Conservation (phyloP, 305 asterid genomes). For the Fraxinus xanthoxyloides region DNA sequence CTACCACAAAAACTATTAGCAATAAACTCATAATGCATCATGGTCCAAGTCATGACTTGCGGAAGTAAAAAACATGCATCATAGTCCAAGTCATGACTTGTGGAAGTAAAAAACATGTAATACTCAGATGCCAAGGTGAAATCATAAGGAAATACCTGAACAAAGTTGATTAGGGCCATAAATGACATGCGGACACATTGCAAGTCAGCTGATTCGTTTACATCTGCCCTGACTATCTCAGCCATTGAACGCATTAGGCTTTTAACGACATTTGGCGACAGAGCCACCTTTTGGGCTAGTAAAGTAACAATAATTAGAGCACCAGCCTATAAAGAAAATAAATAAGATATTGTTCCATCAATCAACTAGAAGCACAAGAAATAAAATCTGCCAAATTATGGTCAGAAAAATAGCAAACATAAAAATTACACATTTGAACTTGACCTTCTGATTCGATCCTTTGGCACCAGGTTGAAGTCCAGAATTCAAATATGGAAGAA, state of each 20-base stretch:
- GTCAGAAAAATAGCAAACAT: not conserved
- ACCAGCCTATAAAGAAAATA: conserved; percentile 59
- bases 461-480: conserved; percentile 59
- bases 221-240: conserved; percentile 55
- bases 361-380: conserved; percentile 6
- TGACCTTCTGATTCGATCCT: conserved; percentile 73
- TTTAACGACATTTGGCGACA: conserved; percentile 59
- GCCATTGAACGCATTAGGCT: conserved; percentile 69
- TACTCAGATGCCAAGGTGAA: conserved; percentile 13
- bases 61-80: conserved; percentile 1
- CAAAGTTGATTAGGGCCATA: conserved; percentile 70
- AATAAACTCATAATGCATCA: conserved; percentile 19
- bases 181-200: conserved; percentile 76
- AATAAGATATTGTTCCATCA: conserved; percentile 13
- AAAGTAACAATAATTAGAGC: conserved; percentile 83
- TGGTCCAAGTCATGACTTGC: conserved; percentile 5
- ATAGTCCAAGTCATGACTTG: conserved; percentile 7
- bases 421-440: conserved; percentile 13
- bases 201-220: conserved; percentile 58
- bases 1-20: conserved; percentile 8
- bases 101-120: conserved; percentile 1
- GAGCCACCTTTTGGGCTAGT: conserved; percentile 70
- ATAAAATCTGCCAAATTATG: not conserved
- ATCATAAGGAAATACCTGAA: conserved; percentile 58
- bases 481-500: conserved; percentile 65